Base-by-base conservation (phyloP, 2,329 filamentous ascomycete species). In the Aspergillus ibericus region DNA sequence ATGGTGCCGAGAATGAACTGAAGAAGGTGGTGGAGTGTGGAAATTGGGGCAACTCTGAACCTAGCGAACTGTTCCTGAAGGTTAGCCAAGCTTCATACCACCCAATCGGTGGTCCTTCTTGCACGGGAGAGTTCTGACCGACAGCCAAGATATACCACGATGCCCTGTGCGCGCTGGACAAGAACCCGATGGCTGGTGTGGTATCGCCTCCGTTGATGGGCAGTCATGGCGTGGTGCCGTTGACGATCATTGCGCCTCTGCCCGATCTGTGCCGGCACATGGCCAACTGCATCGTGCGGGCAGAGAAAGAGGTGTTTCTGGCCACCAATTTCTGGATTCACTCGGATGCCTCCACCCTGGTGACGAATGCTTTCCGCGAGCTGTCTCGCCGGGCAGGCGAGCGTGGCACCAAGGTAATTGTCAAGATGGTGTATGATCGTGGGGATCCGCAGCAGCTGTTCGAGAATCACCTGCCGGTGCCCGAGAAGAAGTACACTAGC, bases 281-380 rank as follows among this genome's bases (percentile, higher is more conserved):
- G 76, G 85, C 88, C 1, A 92, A 93, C 64, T 78, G 91, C 18
- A 93, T 93, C 34, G 89, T 83, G 2, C 81, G 87, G 4, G 90
- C 90, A 0, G 82, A 91, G 66, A 83, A 82, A 34, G 90, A 93
- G 66, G 85, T 93, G 0, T 86, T 90, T 56, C 77, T 93, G 9
- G 87, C 87, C 0, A 93, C 90, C 0, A 92, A 91, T 66, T 91
- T 86, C 67, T 92, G 90, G 90, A 83, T 88, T 59, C 81, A 86
- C 42, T 88, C 88, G 0, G 81, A 87, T 8, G 88, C 89, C 0
- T 87, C 88, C 42, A 82, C 79, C 5, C 82, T 90, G 51, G 82
- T 93, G 44, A 89, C 84, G 3, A 82, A 90, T 68, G 87, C 87
- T 0, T 78, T 93, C 50, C 80, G 80, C 16, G 89, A 93, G 70